Evolutionary conservation across 306 rosid genomes (phyloP).

Genomic region (peach (Prunus persica)): Prunus_persica_NCBIv2 NC_034016.1:21061501-21062000

Average conservation of each 20-base stretch:
- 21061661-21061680: conserved; percentile 72
- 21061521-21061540: too few relatives aligned
- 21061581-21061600: background rate
- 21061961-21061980: too few relatives aligned
- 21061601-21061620: conserved; percentile 35
- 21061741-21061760: background rate
- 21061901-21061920: background rate
- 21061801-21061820: too few relatives aligned
- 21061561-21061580: too few relatives aligned
- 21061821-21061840: background rate
- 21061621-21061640: conserved; percentile 99
- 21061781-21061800: too few relatives aligned
- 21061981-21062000: background rate
- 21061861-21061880: background rate
- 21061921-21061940: background rate
- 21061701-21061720: conserved; percentile 87
- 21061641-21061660: conserved; percentile 71
- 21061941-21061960: too few relatives aligned
- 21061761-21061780: background rate
- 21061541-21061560: too few relatives aligned
- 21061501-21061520: too few relatives aligned
- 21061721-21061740: conserved; percentile 63
- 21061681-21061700: conserved; percentile 75
- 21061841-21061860: background rate
- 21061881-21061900: background rate